Base-by-base conservation (phyloP, 108 stramenopile species). In the Fragilaria crotonensis region DNA sequence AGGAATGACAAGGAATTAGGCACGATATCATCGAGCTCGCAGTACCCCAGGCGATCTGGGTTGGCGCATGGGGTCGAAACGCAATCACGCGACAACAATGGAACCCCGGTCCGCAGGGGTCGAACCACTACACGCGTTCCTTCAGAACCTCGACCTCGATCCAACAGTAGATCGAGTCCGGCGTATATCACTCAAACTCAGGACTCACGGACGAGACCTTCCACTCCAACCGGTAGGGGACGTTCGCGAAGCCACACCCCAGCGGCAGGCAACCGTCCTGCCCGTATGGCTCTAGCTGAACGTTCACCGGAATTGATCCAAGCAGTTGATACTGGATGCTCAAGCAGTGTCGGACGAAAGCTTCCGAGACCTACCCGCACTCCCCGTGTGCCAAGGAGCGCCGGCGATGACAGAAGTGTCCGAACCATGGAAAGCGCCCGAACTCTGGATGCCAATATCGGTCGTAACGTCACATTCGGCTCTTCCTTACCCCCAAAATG, bases 391-490 rank as follows among this genome's bases (percentile, higher is more conserved):
- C 7, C 7, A 41, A 41, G 36, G 14, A 41, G 14, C 14, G 36
- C 36, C 11, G 36, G 7, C 14, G 36, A 41, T 41, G 36, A 41
- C 14, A 14, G 36, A 41, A 41, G 36, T 41, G 14, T 41, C 14
- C 36, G 36, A 7, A 41, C 36, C 14, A 11, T 14, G 14, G 36
- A 41, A 41, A 41, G 36, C 14, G 36, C 36, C 11, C 36, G 14
- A 41, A 41, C 36, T 11, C 14, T 41, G 14, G 78, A 79, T 62
- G 48, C 48, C 48, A 79, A 74, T 33, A 74, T 71, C 47, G 73
- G 78, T n/a, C 50, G 73, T 22, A 60, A 74, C 45, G 67, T 79
- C 29, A 67, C 57, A 33, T 73, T 73, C 33, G 67, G 72, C 28
- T 69, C 51, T 25, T 30, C 56, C 22, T 5, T 11, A 5, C 26